A percentile compares a stretch with the other conserved stretches of the same genome.
Evolutionary conservation across 2,329 filamentous ascomycete species (phyloP).

Genomic region (Mycosphaerelloides madeirae): DNA sequence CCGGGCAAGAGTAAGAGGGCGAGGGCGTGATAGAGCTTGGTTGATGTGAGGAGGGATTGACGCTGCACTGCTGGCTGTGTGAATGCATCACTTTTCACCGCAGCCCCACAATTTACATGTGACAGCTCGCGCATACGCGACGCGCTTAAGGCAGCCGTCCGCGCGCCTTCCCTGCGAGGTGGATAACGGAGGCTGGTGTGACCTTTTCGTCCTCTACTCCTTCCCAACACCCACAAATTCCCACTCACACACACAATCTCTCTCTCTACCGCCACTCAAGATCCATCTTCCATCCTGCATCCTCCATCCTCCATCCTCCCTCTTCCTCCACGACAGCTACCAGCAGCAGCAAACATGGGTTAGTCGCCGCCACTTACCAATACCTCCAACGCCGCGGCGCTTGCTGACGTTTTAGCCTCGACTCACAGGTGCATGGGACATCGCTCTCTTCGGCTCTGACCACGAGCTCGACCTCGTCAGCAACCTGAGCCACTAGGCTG

Average conservation of each 20-base stretch:
- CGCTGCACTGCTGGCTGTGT: background rate
- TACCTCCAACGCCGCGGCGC: too few relatives aligned
- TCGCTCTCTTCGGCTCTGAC: conserved; percentile 16
- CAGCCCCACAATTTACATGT: too few relatives aligned
- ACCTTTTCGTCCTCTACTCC: too few relatives aligned
- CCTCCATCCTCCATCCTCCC: background rate
- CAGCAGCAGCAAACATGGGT: background rate
- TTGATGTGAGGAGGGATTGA: background rate
- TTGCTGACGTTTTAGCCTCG: too few relatives aligned
- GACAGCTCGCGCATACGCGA: too few relatives aligned
- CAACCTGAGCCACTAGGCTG: conserved; percentile 3
- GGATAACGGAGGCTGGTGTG: too few relatives aligned
- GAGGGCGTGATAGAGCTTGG: conserved; percentile 11
- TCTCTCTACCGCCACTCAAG: too few relatives aligned
- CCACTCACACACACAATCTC: too few relatives aligned
- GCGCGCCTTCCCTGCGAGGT: too few relatives aligned
- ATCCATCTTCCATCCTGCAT: background rate
- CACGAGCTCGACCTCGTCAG: conserved; percentile 10
- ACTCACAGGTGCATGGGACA: background rate
- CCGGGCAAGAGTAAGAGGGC: conserved; percentile 40
- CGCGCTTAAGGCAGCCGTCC: too few relatives aligned
- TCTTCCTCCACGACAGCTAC: background rate
- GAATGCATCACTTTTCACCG: background rate
- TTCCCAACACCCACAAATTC: too few relatives aligned
- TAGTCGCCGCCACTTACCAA: too few relatives aligned